A percentile compares a stretch with the other conserved stretches of the same genome.
These are phyloP conservation scores for Crithidia thermophila DNA, from an alignment of 208 protist species.

Conservation along the genomic window DNA sequence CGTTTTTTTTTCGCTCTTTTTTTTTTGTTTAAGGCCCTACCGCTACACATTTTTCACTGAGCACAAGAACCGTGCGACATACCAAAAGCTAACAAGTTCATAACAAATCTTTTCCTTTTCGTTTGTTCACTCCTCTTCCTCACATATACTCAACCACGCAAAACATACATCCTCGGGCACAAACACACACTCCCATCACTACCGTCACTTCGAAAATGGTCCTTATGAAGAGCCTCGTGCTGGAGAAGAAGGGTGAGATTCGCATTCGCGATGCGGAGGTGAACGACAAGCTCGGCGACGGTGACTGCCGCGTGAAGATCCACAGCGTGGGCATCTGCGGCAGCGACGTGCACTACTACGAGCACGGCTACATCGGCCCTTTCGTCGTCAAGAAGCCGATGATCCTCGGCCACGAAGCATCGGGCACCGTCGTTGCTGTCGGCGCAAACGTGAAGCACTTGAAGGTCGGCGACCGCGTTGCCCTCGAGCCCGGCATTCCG, in stretches of 20 bases:
- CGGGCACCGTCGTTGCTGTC: slow-evolving; percentile 56
- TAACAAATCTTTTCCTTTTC: not conserved
- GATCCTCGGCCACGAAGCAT: slow-evolving; percentile 73
- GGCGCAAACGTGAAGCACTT: slow-evolving; percentile 49
- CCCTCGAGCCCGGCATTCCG: slow-evolving; percentile 72
- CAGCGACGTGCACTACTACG: slow-evolving; percentile 75
- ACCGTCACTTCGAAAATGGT: slow-evolving; percentile 30
- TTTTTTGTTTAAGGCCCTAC: no score
- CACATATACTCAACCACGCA: no score
- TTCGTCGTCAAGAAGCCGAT: slow-evolving; percentile 64
- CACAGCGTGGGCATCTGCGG: slow-evolving; percentile 74
- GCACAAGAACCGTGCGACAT: no score
- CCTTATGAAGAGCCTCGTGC: slow-evolving; percentile 54
- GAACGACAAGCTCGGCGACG: slow-evolving; percentile 43
- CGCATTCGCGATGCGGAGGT: slow-evolving; percentile 47
- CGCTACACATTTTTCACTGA: no score
- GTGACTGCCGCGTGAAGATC: slow-evolving; percentile 58
- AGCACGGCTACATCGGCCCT: slow-evolving; percentile 57
- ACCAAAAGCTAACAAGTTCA: no score
- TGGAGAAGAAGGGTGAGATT: slow-evolving; percentile 49
- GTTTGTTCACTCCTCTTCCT: not conserved
- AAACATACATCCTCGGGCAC: not conserved
- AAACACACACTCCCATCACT: slow-evolving; percentile 2
- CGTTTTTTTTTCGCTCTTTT: no score
- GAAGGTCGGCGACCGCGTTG: slow-evolving; percentile 67